Conservation (phyloP, 495 filamentous ascomycete species). For the Opeltia flavorubescens region DNA sequence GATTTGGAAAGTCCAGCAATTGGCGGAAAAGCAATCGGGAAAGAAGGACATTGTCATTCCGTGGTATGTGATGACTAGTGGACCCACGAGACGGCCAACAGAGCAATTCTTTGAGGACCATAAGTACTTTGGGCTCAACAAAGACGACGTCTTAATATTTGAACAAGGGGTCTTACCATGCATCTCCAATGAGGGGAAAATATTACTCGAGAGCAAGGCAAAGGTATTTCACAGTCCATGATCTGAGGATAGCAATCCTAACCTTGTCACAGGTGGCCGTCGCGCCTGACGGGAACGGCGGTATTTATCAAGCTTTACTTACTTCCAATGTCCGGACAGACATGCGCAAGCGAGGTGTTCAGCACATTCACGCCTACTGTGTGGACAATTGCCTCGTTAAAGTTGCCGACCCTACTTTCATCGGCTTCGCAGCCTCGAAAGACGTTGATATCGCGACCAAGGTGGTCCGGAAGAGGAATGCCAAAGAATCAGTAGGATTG, state of each 20-base stretch:
- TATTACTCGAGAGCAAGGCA: constrained; percentile 78
- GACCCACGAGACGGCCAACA: constrained; percentile 83
- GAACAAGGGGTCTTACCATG: constrained; percentile 96
- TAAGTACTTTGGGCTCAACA: constrained; percentile 74
- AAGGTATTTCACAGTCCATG: constrained; percentile 36
- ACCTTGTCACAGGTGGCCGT: constrained; percentile 52
- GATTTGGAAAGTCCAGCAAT: constrained; percentile 70
- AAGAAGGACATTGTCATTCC: constrained; percentile 61
- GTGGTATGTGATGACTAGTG: constrained; percentile 99
- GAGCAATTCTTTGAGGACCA: constrained; percentile 85
- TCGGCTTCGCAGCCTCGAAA: constrained; percentile 81
- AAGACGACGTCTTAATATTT: constrained; percentile 82
- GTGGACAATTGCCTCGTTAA: constrained; percentile 99
- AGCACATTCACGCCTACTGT: constrained; percentile 95
- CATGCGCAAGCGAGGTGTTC: constrained; percentile 75
- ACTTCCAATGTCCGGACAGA: constrained; percentile 70
- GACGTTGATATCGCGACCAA: constrained; percentile 95
- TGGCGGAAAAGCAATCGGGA: constrained; percentile 59
- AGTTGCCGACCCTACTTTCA: constrained; percentile 90
- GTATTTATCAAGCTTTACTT: constrained; percentile 86
- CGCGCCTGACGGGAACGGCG: constrained; percentile 96
- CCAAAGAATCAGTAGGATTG: constrained; percentile 89
- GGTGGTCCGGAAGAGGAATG: constrained; percentile 94
- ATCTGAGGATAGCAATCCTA: not conserved
- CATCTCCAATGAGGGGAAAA: constrained; percentile 96